Conservation (phyloP, 306 rosid species). For the Cicer judaicum region DNA sequence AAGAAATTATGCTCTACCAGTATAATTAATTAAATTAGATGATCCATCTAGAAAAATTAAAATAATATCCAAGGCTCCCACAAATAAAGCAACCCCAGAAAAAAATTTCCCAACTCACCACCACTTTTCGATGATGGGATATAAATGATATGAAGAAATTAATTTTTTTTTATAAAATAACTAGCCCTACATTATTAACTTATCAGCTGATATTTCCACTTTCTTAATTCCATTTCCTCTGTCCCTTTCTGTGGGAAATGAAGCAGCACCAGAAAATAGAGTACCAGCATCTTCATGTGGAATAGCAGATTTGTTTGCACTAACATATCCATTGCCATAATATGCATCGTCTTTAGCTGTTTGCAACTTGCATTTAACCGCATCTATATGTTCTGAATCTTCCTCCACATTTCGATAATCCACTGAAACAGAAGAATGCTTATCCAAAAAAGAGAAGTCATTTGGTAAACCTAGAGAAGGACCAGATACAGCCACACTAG, state of each 20-base stretch:
- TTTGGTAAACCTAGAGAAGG: slow-evolving; percentile 46
- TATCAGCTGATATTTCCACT: slow-evolving; percentile 48
- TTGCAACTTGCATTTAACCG: slow-evolving; percentile 38
- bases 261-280: slow-evolving; percentile 34
- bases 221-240: slow-evolving; percentile 55
- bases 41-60: slow-evolving; percentile 47
- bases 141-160: slow-evolving; percentile 53
- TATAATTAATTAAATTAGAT: slow-evolving; percentile 41
- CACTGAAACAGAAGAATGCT: slow-evolving; percentile 41
- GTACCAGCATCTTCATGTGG: slow-evolving; percentile 47
- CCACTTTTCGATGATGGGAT: slow-evolving; percentile 69
- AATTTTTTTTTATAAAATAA: slow-evolving; percentile 41
- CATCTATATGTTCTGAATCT: slow-evolving; percentile 49
- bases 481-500: slow-evolving; percentile 19
- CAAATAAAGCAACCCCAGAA: slow-evolving; percentile 81
- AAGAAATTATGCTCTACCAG: slow-evolving; percentile 36
- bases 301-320: slow-evolving; percentile 38
- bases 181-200: slow-evolving; percentile 44
- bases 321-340: slow-evolving; percentile 52
- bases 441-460: slow-evolving; percentile 41
- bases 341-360: slow-evolving; percentile 42
- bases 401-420: slow-evolving; percentile 38
- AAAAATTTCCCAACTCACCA: slow-evolving; percentile 71
- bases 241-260: slow-evolving; percentile 46
- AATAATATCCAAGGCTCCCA: slow-evolving; percentile 64